Conservation (phyloP, 345 rosid species). For the Pelargonium nanum region DNA sequence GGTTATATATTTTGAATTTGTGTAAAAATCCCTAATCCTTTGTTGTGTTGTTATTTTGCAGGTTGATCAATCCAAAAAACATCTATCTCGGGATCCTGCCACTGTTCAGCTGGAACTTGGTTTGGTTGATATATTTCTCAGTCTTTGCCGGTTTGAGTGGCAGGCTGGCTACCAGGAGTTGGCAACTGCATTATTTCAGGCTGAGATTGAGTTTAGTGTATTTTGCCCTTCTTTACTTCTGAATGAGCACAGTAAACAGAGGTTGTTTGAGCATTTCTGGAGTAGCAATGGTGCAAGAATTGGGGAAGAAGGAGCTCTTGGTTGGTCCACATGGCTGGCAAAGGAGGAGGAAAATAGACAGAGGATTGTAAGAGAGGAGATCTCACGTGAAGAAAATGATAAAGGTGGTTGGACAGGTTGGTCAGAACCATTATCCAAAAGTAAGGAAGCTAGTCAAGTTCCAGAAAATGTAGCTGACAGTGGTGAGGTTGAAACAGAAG, state of each 20-base stretch:
- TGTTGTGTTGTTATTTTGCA: slow-evolving; percentile 27
- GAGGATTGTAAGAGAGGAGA: slow-evolving; percentile 51
- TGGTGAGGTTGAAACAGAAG: slow-evolving; percentile 11
- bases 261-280: slow-evolving; percentile 96
- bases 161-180: slow-evolving; percentile 86
- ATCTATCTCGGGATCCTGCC: slow-evolving; percentile 29
- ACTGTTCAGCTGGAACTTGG: slow-evolving; percentile 58
- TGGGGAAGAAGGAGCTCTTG: slow-evolving; percentile 91
- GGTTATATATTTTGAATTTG: neutral
- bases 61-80: slow-evolving; percentile 38
- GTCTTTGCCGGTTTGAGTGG: slow-evolving; percentile 93
- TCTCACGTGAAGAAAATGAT: slow-evolving; percentile 37
- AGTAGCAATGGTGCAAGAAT: slow-evolving; percentile 70
- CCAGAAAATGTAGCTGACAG: slow-evolving; percentile 23
- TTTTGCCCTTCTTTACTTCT: slow-evolving; percentile 71
- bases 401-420: slow-evolving; percentile 98
- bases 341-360: slow-evolving; percentile 92
- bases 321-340: slow-evolving; percentile 89
- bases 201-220: slow-evolving; percentile 79
- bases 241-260: slow-evolving; percentile 63
- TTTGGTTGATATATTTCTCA: slow-evolving; percentile 77
- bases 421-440: slow-evolving; percentile 57
- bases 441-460: slow-evolving; percentile 23
- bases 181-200: slow-evolving; percentile 86
- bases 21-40: neutral